Evolutionary conservation across 768 basidiomycete species (phyloP), one percentile per base, ranked within the genome.

Genomic region (Mycena sanguinolenta): DNA sequence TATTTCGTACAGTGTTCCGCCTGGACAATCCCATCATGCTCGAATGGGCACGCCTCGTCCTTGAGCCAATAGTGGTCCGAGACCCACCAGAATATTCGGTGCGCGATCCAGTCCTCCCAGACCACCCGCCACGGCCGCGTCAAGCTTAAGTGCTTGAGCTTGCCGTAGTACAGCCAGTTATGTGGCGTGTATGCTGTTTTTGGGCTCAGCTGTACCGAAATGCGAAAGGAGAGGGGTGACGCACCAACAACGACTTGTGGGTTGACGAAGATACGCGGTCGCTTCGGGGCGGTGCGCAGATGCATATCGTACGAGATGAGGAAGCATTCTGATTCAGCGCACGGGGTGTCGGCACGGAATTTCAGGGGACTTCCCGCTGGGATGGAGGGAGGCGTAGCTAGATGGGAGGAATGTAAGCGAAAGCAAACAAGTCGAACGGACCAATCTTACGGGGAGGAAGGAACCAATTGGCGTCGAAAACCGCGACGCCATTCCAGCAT

Each of bases 401-500:
- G 49, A 23, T 27, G 39, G 30, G n/a, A 16, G 7, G 2, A 46
- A 23, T 23, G n/a, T 64, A 12, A 54, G 50, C 27, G 21, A 42
- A 34, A 21, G 4, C 0, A n/a, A 46, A 46, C 4, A 21, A 12
- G 44, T 10, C 2, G 23, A 57, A 13, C 36, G 50, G 42, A 39
- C 19, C 3, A 25, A 14, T 32, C 66, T 10, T 39, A 65, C 70
- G 63, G 19, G 67, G 54, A 30, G 46, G 73, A 0, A 70, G 21
- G 60, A 74, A 75, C 75, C 75, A 75, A 4, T 28, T 34, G 21
- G 75, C 75, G 30, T 94, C 93, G 63, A 94, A 85, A 21, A 92
- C 83, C 49, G 93, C 92, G 75, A 94, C 87, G 49, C 93, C 93
- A 78, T 94, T 94, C 93, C 93, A 94, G 82, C 93, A 94, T 1